These are phyloP conservation scores for Magnaporthales sp. DNA, from an alignment of 2,329 filamentous ascomycete genomes.

Conservation along the genomic window DNA sequence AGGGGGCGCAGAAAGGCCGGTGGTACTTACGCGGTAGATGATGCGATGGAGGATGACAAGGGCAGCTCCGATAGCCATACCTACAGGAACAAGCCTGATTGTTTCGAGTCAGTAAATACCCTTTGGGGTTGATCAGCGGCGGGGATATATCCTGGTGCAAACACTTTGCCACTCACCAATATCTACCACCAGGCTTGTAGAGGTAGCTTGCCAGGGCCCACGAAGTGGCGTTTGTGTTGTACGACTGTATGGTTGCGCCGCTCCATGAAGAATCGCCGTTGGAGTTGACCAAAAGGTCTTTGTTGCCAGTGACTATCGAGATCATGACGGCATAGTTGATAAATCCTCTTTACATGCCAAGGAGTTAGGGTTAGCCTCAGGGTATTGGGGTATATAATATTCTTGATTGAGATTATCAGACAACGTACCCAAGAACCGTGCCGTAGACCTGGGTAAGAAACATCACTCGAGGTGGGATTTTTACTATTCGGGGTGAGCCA, in stretches of 20 bases:
- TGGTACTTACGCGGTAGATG: slow-evolving; percentile 26
- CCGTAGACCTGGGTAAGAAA: background rate
- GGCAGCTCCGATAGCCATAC: background rate
- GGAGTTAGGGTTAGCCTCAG: background rate
- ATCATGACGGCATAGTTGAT: background rate
- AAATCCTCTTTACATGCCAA: background rate
- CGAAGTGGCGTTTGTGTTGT: background rate
- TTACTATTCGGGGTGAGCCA: background rate
- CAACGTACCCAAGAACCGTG: background rate
- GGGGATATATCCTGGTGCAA: too few species aligned
- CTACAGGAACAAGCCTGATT: background rate
- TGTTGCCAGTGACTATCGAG: background rate
- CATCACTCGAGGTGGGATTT: background rate
- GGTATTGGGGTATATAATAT: too few species aligned
- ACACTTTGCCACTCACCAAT: background rate
- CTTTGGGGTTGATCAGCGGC: too few species aligned
- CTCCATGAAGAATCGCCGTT: background rate
- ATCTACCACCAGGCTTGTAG: background rate
- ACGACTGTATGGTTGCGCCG: background rate
- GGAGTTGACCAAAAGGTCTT: background rate
- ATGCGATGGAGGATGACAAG: slow-evolving; percentile 28
- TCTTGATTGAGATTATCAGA: too few species aligned
- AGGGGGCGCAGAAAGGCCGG: too few species aligned
- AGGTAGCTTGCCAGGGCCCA: background rate
- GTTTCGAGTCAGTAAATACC: background rate